Percentiles rank a stretch among this genome's conserved stretches.
These are phyloP conservation scores for Apiospora phragmitis DNA, from an alignment of 2,329 filamentous ascomycete genomes.

Conservation along the genomic window DNA sequence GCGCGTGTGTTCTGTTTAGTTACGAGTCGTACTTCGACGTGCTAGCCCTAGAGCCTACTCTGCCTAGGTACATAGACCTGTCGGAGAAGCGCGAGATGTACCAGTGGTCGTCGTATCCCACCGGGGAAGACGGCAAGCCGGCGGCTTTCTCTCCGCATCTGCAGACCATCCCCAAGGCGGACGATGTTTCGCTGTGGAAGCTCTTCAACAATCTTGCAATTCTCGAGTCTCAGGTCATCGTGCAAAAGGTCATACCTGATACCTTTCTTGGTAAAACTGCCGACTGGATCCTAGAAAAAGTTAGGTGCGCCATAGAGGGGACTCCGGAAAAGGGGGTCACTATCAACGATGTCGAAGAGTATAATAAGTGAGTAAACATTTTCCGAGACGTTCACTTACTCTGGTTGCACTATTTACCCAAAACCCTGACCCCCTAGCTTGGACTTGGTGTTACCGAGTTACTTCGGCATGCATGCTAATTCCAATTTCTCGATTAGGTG, in stretches of 20 bases:
- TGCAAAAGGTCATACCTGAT: slow-evolving; percentile 34
- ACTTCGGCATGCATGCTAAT: not conserved
- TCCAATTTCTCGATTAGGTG: not conserved
- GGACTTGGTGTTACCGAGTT: not conserved
- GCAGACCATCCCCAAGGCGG: slow-evolving; percentile 27
- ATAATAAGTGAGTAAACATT: slow-evolving; percentile 7
- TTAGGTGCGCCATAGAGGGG: slow-evolving; percentile 26
- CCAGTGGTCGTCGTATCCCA: slow-evolving; percentile 28
- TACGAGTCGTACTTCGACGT: slow-evolving; percentile 37
- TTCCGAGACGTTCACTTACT: not conserved
- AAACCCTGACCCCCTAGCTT: not conserved
- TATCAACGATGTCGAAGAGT: slow-evolving; percentile 30
- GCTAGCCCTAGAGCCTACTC: slow-evolving; percentile 32
- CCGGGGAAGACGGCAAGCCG: slow-evolving; percentile 24
- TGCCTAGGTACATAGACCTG: slow-evolving; percentile 32
- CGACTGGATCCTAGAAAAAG: slow-evolving; percentile 29
- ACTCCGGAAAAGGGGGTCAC: slow-evolving; percentile 29
- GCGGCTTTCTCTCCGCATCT: slow-evolving; percentile 34
- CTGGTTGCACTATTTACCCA: not conserved
- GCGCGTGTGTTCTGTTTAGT: slow-evolving; percentile 19
- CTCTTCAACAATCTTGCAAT: slow-evolving; percentile 35
- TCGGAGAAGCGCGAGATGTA: slow-evolving; percentile 32
- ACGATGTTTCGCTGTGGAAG: slow-evolving; percentile 25
- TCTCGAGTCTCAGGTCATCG: slow-evolving; percentile 29
- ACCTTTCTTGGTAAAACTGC: slow-evolving; percentile 32